Percentiles rank a stretch among this genome's conserved stretches.
phyloP scores from a whole-genome alignment of 805 yeast species.

The Candida succiphila region DNA sequence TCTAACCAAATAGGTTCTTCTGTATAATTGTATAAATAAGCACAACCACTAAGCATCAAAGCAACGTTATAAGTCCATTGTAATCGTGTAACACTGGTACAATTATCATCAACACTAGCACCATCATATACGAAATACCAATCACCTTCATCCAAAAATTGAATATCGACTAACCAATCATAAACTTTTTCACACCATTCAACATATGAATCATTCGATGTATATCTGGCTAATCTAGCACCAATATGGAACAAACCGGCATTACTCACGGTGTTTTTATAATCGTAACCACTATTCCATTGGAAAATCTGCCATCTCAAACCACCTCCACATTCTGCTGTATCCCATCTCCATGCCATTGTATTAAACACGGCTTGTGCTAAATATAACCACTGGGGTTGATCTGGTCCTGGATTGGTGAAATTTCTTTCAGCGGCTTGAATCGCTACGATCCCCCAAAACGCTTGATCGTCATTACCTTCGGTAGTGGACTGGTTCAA shows the following conservation, averaged over 20 bases:
- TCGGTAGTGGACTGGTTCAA: slow-evolving; percentile 82
- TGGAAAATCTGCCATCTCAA: slow-evolving; percentile 92
- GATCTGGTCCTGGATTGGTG: slow-evolving; percentile 48
- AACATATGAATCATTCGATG: slow-evolving; percentile 61
- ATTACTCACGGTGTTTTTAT: slow-evolving; percentile 86
- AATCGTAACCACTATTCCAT: slow-evolving; percentile 92
- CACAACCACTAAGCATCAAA: slow-evolving; percentile 66
- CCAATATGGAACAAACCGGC: slow-evolving; percentile 84
- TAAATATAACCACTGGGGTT: slow-evolving; percentile 72
- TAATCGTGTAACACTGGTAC: slow-evolving; percentile 44
- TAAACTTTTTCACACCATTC: slow-evolving; percentile 70
- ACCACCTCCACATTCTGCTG: slow-evolving; percentile 69
- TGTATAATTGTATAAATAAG: slow-evolving; percentile 71
- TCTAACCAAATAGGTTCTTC: slow-evolving; percentile 54
- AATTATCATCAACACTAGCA: slow-evolving; percentile 45
- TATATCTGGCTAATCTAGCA: slow-evolving; percentile 78
- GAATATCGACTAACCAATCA: slow-evolving; percentile 63
- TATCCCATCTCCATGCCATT: slow-evolving; percentile 87
- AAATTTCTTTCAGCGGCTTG: slow-evolving; percentile 87
- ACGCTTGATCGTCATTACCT: slow-evolving; percentile 97
- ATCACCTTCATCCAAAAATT: slow-evolving; percentile 33
- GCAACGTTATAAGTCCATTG: slow-evolving; percentile 92
- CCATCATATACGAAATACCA: slow-evolving; percentile 59
- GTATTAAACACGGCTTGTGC: slow-evolving; percentile 89
- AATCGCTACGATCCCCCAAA: slow-evolving; percentile 94